Percentiles rank a stretch among this genome's conserved stretches.
phyloP scores from a whole-genome alignment of 257 asterid genomes.

The Fraxinus anomala region DNA sequence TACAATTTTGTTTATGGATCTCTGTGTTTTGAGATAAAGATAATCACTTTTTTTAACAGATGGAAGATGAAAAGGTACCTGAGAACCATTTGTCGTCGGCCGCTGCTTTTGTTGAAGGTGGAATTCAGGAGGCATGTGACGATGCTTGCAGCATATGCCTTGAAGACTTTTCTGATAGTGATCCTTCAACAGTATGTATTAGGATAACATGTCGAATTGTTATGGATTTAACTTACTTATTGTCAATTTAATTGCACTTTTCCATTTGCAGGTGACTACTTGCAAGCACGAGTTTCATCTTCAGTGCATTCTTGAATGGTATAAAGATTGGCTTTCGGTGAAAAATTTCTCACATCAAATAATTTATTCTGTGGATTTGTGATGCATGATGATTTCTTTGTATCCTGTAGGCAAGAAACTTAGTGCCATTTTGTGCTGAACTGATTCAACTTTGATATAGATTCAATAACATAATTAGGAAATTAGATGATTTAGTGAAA shows the following conservation, averaged over 20 bases:
- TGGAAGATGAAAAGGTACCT: conserved; percentile 66
- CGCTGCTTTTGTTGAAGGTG: conserved; percentile 94
- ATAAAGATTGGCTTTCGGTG: conserved; percentile 3
- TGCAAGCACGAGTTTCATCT: conserved; percentile 95
- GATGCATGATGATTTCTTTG: neutral
- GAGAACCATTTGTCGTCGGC: conserved; percentile 70
- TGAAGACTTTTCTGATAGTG: conserved; percentile 73
- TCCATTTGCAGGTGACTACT: conserved; percentile 67
- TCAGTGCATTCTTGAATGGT: conserved; percentile 93
- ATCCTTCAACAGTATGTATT: conserved; percentile 73
- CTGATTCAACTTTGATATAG: neutral
- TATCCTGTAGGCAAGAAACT: neutral
- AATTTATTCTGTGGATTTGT: neutral
- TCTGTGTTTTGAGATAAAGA: conserved; percentile 9
- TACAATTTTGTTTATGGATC: neutral
- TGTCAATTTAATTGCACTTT: conserved; percentile 11
- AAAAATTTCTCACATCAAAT: neutral
- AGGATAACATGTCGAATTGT: neutral
- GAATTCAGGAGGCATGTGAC: conserved; percentile 89
- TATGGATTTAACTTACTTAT: conserved; percentile 8
- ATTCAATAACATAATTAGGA: neutral
- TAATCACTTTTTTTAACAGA: conserved; percentile 39
- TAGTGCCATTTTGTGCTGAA: neutral
- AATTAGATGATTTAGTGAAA: neutral
- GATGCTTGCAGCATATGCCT: conserved; percentile 96